phyloP scores from a whole-genome alignment of 169 alveolate species.

The Theileria orientalis region DNA sequence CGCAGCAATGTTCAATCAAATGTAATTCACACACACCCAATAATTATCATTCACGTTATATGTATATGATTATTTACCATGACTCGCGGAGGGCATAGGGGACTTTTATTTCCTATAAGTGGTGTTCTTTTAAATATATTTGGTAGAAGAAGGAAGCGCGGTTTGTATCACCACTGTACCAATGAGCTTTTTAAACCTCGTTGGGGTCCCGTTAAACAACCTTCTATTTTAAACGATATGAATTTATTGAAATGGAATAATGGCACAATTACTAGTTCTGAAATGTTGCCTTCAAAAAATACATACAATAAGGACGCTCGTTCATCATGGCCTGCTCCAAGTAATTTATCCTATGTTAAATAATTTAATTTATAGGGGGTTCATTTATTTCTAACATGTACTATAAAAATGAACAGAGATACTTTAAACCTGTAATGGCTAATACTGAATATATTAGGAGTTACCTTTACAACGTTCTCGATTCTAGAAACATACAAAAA shows the following conservation, averaged over 20 bases:
- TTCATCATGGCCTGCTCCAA: slow-evolving; percentile 30
- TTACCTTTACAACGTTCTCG: slow-evolving; percentile 68
- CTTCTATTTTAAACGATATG: slow-evolving; percentile 44
- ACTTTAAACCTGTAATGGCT: slow-evolving; percentile 72
- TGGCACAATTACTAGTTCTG: slow-evolving; percentile 60
- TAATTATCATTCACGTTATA: neutral
- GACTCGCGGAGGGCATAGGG: slow-evolving; percentile 62
- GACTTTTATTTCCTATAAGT: slow-evolving; percentile 72
- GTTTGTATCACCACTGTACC: slow-evolving; percentile 74
- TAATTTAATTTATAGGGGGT: slow-evolving; percentile 3
- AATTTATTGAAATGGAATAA: slow-evolving; percentile 68
- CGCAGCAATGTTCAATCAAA: slow-evolving; percentile 74
- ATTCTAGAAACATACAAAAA: slow-evolving; percentile 47
- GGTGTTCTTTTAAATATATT: slow-evolving; percentile 66
- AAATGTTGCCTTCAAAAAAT: slow-evolving; percentile 68
- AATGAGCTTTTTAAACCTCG: slow-evolving; percentile 73
- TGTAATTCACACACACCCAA: neutral
- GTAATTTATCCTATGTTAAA: neutral
- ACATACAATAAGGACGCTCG: slow-evolving; percentile 51
- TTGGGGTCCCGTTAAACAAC: slow-evolving; percentile 75
- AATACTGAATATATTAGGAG: slow-evolving; percentile 61
- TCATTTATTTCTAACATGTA: slow-evolving; percentile 47
- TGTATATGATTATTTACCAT: slow-evolving; percentile 16
- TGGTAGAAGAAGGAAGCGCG: slow-evolving; percentile 70
- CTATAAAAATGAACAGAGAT: slow-evolving; percentile 65